phyloP scores from a whole-genome alignment of 169 alveolate species.

The Plasmodium fragile region DNA sequence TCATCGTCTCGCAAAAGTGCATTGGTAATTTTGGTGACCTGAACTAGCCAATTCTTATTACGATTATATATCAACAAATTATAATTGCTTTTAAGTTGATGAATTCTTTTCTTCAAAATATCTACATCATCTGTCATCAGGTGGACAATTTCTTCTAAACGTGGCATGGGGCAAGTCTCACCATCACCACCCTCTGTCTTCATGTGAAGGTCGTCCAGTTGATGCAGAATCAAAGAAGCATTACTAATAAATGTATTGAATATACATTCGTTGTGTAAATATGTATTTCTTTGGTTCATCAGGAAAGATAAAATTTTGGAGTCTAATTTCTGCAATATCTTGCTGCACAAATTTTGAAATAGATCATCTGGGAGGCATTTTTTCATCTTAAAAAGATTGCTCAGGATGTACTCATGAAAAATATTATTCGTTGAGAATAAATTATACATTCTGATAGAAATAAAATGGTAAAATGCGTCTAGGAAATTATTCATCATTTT shows the following conservation, averaged over 20 bases:
- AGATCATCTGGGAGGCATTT: slow-evolving; percentile 20
- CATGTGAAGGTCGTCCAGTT: slow-evolving; percentile 13
- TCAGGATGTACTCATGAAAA: slow-evolving; percentile 61
- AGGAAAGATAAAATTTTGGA: slow-evolving; percentile 25
- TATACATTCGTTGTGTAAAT: slow-evolving; percentile 42
- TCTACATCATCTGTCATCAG: slow-evolving; percentile 58
- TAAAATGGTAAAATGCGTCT: slow-evolving; percentile 73
- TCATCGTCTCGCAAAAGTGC: slow-evolving; percentile 24
- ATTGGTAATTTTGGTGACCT: slow-evolving; percentile 49
- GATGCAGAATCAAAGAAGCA: slow-evolving; percentile 13
- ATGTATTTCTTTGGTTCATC: slow-evolving; percentile 29
- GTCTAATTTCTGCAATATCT: slow-evolving; percentile 45
- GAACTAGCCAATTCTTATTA: slow-evolving; percentile 59
- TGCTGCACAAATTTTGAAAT: slow-evolving; percentile 13
- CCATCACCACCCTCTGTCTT: neutral
- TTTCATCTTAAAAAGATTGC: slow-evolving; percentile 50
- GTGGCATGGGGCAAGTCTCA: slow-evolving; percentile 14
- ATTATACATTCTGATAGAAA: slow-evolving; percentile 65
- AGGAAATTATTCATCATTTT: slow-evolving; percentile 61
- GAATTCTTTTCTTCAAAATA: slow-evolving; percentile 42
- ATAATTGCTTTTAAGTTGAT: slow-evolving; percentile 31
- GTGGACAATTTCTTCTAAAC: slow-evolving; percentile 31
- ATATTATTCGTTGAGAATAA: slow-evolving; percentile 28
- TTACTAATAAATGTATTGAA: slow-evolving; percentile 37
- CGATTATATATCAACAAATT: neutral